These are phyloP conservation scores for Fusarium sp. DNA, from an alignment of 2,329 filamentous ascomycete genomes.

Conservation along the genomic window DNA sequence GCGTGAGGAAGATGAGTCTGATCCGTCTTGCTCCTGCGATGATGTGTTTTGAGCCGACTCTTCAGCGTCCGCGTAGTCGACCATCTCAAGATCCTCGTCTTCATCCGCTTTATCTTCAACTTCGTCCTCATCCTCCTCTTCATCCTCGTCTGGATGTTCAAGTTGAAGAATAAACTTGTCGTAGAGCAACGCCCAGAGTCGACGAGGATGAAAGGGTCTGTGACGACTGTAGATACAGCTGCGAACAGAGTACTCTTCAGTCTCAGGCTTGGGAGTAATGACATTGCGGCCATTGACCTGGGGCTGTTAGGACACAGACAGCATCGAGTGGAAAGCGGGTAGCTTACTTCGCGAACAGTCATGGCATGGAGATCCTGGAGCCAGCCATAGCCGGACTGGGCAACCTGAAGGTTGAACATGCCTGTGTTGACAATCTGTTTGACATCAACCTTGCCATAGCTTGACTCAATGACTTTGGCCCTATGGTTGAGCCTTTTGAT, in stretches of 20 bases:
- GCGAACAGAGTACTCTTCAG: conserved; percentile 76
- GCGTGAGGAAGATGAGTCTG: conserved; percentile 26
- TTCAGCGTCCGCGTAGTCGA: conserved; percentile 23
- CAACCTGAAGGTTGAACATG: conserved; percentile 72
- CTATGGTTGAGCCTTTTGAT: conserved; percentile 72
- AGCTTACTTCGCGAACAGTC: conserved; percentile 67
- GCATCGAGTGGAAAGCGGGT: rapidly evolving
- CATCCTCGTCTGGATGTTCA: conserved; percentile 53
- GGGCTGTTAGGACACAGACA: neutral
- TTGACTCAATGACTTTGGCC: conserved; percentile 72
- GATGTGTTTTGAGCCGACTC: neutral
- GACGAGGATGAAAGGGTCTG: conserved; percentile 63
- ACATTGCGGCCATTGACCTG: conserved; percentile 61
- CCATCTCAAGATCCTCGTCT: conserved; percentile 43
- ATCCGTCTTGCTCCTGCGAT: neutral
- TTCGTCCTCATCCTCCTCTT: conserved; percentile 49
- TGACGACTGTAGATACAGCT: conserved; percentile 76
- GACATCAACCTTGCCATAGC: conserved; percentile 69
- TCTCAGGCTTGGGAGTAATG: conserved; percentile 75
- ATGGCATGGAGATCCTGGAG: conserved; percentile 75
- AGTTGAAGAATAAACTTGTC: conserved; percentile 64
- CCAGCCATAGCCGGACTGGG: conserved; percentile 75
- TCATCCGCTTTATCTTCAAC: conserved; percentile 43
- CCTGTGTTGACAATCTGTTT: conserved; percentile 73
- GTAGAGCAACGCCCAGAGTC: conserved; percentile 58